phyloP scores from a whole-genome alignment of 129 eudicot genomes.

The Gnaphalium uliginosum region DNA sequence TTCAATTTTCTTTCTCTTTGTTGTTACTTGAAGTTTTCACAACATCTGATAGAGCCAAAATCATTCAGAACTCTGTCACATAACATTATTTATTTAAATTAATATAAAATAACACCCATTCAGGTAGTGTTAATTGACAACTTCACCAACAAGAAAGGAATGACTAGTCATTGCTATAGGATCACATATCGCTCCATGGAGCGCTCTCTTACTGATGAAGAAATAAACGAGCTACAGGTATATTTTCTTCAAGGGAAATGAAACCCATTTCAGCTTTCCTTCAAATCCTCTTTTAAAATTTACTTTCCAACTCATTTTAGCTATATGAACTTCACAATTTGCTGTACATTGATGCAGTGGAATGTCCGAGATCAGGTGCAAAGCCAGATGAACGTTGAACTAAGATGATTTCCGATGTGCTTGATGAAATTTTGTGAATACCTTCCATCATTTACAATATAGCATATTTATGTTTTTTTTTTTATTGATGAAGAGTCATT shows the following conservation, averaged over 20 bases:
- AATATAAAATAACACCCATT: not conserved
- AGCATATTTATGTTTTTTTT: not conserved
- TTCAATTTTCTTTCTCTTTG: too few species aligned
- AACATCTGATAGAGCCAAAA: not conserved
- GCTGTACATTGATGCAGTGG: constrained; percentile 45
- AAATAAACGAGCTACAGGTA: constrained; percentile 88
- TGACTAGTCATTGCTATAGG: constrained; percentile 93
- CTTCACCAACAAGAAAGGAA: constrained; percentile 93
- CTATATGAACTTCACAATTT: not conserved
- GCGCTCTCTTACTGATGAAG: constrained; percentile 91
- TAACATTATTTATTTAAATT: not conserved
- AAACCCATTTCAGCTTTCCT: not conserved
- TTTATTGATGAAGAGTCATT: constrained; percentile 16
- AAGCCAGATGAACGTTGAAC: constrained; percentile 65
- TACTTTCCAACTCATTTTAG: not conserved
- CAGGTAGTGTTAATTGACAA: constrained; percentile 78
- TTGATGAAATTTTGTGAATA: constrained; percentile 17
- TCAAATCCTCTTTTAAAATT: not conserved
- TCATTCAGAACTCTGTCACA: not conserved
- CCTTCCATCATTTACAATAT: constrained; percentile 18
- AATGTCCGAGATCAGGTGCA: constrained; percentile 83
- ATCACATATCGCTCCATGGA: constrained; percentile 92
- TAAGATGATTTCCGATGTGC: constrained; percentile 48
- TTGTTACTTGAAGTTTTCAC: not conserved
- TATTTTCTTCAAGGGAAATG: not conserved